Base-by-base conservation (phyloP, 2,329 filamentous ascomycete genomes). In the Xylariaceae sp. region DNA sequence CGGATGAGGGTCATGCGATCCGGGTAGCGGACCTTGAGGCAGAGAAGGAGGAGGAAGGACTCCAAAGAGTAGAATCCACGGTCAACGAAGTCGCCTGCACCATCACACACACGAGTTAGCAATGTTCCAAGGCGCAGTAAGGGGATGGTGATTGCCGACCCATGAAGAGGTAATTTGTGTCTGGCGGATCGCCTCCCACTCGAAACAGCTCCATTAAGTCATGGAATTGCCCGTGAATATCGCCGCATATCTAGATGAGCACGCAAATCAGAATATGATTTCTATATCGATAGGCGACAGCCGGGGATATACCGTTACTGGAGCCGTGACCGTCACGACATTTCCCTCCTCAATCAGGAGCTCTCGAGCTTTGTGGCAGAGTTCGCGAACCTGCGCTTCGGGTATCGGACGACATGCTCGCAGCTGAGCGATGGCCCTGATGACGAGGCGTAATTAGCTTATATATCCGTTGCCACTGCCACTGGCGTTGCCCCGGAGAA, bases 161-260 rank as follows among this genome's bases (percentile, higher is more conserved):
- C 91, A 97, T 96, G 77, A 97, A 97, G 2, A 97, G 85, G 74
- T 97, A 97, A 71, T 96, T 96, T 29, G 93, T 97, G 70, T 97
- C 93, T 41, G 93, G 93, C 3, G 96, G 91, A 72, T 96, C 91
- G 61, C 93, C 93, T 59, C 93, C 93, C 3, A 97, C 93, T 50
- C 92, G 86, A 72, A 97, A 97, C 5, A 97, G 85, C 75, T 97
- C 93, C 93, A 97, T 97, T 67, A 97, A 77, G 71, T 97, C 93
- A 70, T 97, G 93, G 71, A 97, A 97, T 73, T 97, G 93, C 65
- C 93, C 93, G 71, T 98, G 93, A 55, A 98, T 97, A 71, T 97
- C 93, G 67, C 93, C 93, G 71, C 93, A 97, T 83, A 96, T 96
- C 86, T 90, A 54, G 9, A 16, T n/a, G n/a, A n/a, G n/a, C 18